These are phyloP conservation scores for Lactifluus hygrophoroides DNA, from an alignment of 768 basidiomycete genomes.

Conservation along the genomic window DNA sequence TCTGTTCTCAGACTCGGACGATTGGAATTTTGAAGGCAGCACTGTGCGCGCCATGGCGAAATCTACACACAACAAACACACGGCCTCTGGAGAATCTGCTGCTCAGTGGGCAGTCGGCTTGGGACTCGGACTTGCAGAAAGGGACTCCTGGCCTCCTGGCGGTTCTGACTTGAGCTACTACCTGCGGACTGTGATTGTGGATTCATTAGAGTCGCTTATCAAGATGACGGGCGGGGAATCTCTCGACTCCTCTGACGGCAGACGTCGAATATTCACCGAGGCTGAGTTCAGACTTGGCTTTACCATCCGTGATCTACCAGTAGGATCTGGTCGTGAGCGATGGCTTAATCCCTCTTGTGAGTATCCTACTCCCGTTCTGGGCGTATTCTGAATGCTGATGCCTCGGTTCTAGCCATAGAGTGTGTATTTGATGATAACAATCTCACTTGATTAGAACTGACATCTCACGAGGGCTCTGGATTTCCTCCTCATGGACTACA, in stretches of 20 bases:
- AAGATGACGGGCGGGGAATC: neutral
- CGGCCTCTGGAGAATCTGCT: neutral
- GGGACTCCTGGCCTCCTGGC: slow-evolving; percentile 80
- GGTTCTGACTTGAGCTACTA: slow-evolving; percentile 79
- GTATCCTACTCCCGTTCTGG: slow-evolving; percentile 26
- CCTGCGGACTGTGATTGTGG: slow-evolving; percentile 76
- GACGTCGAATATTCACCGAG: slow-evolving; percentile 37
- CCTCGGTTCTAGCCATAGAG: slow-evolving; percentile 27
- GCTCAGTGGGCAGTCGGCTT: slow-evolving; percentile 61
- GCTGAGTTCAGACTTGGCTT: slow-evolving; percentile 76
- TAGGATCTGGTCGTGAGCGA: slow-evolving; percentile 53
- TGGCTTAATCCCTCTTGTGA: slow-evolving; percentile 79
- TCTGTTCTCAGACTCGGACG: slow-evolving; percentile 68
- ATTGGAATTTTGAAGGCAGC: slow-evolving; percentile 24
- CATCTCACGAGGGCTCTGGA: slow-evolving; percentile 58
- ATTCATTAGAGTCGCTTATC: slow-evolving; percentile 45
- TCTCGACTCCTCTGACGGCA: neutral
- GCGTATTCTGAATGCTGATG: neutral
- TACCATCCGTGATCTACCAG: slow-evolving; percentile 66
- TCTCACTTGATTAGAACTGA: slow-evolving; percentile 2
- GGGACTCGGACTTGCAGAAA: slow-evolving; percentile 59
- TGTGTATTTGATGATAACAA: slow-evolving; percentile 20
- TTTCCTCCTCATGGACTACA: slow-evolving; percentile 86
- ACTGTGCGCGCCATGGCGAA: slow-evolving; percentile 18
- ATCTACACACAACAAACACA: neutral